A percentile compares a stretch with the other conserved stretches of the same genome.
phyloP scores from a whole-genome alignment of 352 stramenopile species.

The Globisporangium acanthophoron region DNA sequence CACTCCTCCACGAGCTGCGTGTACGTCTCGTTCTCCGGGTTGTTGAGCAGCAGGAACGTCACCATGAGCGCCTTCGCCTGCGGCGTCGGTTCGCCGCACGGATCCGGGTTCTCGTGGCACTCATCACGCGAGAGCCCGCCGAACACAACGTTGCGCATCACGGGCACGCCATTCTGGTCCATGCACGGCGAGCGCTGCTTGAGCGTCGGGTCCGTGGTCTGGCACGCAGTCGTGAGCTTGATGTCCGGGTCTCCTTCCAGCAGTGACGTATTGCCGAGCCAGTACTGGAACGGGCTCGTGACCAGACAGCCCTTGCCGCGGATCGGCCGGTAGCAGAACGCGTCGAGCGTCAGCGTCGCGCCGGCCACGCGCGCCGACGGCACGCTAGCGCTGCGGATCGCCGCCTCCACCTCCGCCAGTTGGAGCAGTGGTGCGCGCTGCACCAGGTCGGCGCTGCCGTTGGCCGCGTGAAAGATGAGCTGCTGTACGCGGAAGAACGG shows the following conservation, averaged over 20 bases:
- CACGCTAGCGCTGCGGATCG: slow-evolving; percentile 35
- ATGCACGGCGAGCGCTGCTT: slow-evolving; percentile 70
- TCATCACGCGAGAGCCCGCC: slow-evolving; percentile 55
- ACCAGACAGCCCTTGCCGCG: slow-evolving; percentile 75
- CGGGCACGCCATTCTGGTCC: slow-evolving; percentile 86
- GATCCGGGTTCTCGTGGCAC: slow-evolving; percentile 76
- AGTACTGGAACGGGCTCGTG: slow-evolving; percentile 83
- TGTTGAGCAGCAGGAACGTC: slow-evolving; percentile 85
- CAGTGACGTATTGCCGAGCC: slow-evolving; percentile 49
- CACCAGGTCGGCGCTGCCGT: slow-evolving; percentile 45
- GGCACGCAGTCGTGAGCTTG: slow-evolving; percentile 84
- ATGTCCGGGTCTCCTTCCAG: slow-evolving; percentile 66
- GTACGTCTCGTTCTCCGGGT: slow-evolving; percentile 69
- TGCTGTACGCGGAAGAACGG: slow-evolving; percentile 86
- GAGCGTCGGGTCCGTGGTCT: slow-evolving; percentile 58
- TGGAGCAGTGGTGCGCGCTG: slow-evolving; percentile 48
- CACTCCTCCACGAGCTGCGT: slow-evolving; percentile 67
- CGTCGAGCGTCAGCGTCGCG: slow-evolving; percentile 41
- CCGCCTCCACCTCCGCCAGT: slow-evolving; percentile 57
- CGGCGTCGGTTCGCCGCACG: slow-evolving; percentile 75
- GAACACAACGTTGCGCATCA: slow-evolving; percentile 88
- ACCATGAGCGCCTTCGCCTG: slow-evolving; percentile 74
- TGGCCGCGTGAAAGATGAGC: slow-evolving; percentile 75
- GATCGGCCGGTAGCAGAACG: slow-evolving; percentile 80
- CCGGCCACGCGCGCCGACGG: slow-evolving; percentile 18